phyloP scores from a whole-genome alignment of 106 monocot genomes.

The Platanthera guangdongensis region DNA sequence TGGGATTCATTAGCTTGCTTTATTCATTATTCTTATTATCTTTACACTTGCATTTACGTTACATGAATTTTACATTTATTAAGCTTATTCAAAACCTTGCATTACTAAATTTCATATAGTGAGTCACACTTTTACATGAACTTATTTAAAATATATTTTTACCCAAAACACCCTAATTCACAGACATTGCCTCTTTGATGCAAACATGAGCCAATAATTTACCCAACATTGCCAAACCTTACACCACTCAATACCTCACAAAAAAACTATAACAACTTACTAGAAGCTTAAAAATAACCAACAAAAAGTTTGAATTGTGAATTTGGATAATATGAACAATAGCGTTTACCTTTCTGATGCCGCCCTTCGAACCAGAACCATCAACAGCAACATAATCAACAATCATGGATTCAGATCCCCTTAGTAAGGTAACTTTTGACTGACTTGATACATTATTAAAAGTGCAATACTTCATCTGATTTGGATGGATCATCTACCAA shows the following conservation, averaged over 20 bases:
- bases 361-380: conserved; percentile 38
- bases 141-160: background rate
- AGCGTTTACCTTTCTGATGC: conserved; percentile 57
- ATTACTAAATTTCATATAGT: background rate
- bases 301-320: background rate
- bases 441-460: conserved; percentile 44
- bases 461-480: conserved; percentile 50
- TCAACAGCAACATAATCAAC: conserved; percentile 82
- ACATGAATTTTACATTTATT: background rate
- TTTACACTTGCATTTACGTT: background rate
- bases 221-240: background rate
- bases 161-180: background rate
- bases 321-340: background rate
- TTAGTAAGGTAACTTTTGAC: conserved; percentile 30
- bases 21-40: background rate
- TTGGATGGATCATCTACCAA: conserved; percentile 54
- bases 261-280: background rate
- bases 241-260: background rate
- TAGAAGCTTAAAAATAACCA: background rate
- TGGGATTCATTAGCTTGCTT: too few species aligned
- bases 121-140: background rate
- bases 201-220: background rate
- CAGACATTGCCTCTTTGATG: background rate
- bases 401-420: conserved; percentile 66
- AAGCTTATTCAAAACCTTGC: background rate